These are phyloP conservation scores for Suillus tomentosus DNA, from an alignment of 768 basidiomycete genomes.

Conservation along the genomic window DNA sequence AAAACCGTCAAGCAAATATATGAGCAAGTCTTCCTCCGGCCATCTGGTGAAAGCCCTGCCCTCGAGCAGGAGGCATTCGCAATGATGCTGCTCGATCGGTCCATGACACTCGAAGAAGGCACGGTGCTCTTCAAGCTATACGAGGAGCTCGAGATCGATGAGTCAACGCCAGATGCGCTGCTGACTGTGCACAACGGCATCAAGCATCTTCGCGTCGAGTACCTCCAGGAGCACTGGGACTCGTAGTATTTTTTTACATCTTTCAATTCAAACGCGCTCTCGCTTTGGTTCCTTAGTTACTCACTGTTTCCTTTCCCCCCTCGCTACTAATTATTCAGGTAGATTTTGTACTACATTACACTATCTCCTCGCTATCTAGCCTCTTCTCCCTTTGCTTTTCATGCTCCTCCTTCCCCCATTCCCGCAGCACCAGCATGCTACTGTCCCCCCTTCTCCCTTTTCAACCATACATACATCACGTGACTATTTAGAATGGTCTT, in stretches of 20 bases:
- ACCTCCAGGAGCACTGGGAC: background rate
- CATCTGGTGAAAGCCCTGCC: background rate
- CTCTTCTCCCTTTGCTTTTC: too few relatives aligned
- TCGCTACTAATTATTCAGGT: too few relatives aligned
- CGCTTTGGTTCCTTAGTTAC: too few relatives aligned
- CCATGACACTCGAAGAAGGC: background rate
- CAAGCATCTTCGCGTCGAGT: background rate
- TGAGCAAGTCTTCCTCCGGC: conserved; percentile 41
- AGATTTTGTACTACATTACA: too few relatives aligned
- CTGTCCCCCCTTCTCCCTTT: too few relatives aligned
- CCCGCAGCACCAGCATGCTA: too few relatives aligned
- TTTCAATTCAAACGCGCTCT: too few relatives aligned
- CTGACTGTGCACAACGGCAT: background rate
- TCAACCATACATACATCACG: too few relatives aligned
- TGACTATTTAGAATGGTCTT: too few relatives aligned
- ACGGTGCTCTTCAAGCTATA: background rate
- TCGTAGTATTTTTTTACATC: background rate
- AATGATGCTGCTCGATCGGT: background rate
- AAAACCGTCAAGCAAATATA: conserved; percentile 42
- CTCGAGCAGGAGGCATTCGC: background rate
- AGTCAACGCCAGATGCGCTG: background rate
- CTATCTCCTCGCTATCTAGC: too few relatives aligned
- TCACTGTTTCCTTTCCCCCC: too few relatives aligned
- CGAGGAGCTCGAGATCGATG: background rate
- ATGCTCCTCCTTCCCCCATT: too few relatives aligned